Evolutionary conservation across 805 yeast species (phyloP), one percentile per base, ranked within the genome.

Genomic region (Wickerhamiella sergipiensis): DNA sequence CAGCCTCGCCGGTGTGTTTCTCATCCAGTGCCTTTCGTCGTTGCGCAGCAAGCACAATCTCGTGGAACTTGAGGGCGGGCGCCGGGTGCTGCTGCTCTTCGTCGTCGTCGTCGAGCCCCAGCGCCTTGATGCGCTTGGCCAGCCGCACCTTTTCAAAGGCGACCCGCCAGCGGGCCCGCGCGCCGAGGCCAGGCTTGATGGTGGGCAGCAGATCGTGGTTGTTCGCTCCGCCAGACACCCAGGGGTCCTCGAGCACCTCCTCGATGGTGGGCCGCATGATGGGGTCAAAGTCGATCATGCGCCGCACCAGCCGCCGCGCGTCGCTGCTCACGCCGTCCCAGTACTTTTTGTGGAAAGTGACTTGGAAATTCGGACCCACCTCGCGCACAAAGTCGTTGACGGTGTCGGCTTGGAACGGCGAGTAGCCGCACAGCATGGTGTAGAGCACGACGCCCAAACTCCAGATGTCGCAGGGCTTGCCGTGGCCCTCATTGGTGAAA

Each of bases 381-480:
- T 90, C 97, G 44, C 76, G 77, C 46, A 90, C 67, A 63, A 92
- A 90, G 50, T 85, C 94, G 50, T 74, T 76, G 1, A 84, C 86
- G 46, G 78, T 81, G 62, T 89, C 96, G 0, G 95, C 79, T 48
- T 89, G 70, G 66, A 90, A 87, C 3, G 97, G 96, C 6, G 95
- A 83, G 64, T 88, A 87, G 0, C 98, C 98, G 58, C 92, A 87
- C 45, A 90, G 72, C 45, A 89, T 69, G 0, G 97, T 89, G 66
- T 87, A 92, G 0, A 95, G 79, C 45, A 90, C 86, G 8, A 90
- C 95, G 36, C 98, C 98, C 40, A 90, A 64, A 1, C 95, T 84
- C 98, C 98, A 90, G 50, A 90, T 77, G 65, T 90, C 98, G 68
- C 96, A 90, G 1, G 96, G 90, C 61, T 85, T 86, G 40, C 96